Conservation (phyloP, 768 basidiomycete genomes). For the Pleurotus citrinopileatus region DNA sequence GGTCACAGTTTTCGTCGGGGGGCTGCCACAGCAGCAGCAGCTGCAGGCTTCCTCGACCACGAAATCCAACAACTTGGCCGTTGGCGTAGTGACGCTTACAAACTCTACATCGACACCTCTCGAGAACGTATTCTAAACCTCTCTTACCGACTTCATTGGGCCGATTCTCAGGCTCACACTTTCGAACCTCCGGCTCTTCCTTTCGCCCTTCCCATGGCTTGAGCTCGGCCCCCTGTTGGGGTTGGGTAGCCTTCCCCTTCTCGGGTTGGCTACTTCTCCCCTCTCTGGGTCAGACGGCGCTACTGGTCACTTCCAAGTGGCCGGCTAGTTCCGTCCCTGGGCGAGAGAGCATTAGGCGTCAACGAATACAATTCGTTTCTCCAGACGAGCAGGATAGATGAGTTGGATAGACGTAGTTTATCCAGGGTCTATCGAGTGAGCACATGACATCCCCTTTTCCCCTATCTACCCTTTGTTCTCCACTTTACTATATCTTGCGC, state of each 20-base stretch:
- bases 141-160: not conserved
- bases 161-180: not conserved
- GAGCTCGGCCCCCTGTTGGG: slow-evolving; percentile 1
- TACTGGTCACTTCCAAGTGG: no score
- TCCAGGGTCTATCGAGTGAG: not conserved
- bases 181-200: not conserved
- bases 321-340: no score
- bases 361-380: not conserved
- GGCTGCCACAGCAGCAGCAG: slow-evolving; percentile 26
- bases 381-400: not conserved
- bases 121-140: slow-evolving; percentile 18
- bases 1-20: slow-evolving; percentile 28
- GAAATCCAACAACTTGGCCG: slow-evolving; percentile 35
- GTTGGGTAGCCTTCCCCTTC: no score
- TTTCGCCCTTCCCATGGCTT: not conserved
- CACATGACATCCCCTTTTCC: not conserved
- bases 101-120: slow-evolving; percentile 31
- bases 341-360: no score
- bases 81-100: slow-evolving; percentile 35
- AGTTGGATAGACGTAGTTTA: slow-evolving; percentile 14
- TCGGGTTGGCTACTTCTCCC: no score
- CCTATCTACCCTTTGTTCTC: not conserved
- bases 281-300: no score
- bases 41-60: slow-evolving; percentile 26
- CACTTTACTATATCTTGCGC: not conserved